Evolutionary conservation across 2,329 filamentous ascomycete species (phyloP), one percentile per base, ranked within the genome.

Genomic region (Pseudogymnoascus sp.): DNA sequence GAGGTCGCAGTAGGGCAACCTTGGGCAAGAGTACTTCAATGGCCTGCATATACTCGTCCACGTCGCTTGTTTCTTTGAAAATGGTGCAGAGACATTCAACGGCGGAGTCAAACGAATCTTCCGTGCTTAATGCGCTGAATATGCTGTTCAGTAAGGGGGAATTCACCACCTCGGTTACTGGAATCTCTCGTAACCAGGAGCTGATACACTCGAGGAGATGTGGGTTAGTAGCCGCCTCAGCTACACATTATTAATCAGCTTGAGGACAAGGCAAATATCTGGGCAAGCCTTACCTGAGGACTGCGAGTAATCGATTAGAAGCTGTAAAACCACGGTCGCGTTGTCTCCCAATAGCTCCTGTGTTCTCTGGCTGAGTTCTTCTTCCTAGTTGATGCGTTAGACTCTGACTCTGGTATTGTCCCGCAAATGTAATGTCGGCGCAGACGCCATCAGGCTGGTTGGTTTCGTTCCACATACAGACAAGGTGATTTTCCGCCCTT

Each of bases 401-500:
- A 81, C 69, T 77, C 66, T 71, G 65, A 69, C 71, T 71, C 67
- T 68, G 63, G 64, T 68, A 69, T 68, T 66, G 68, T 72, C 72
- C 74, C 70, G 71, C 69, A 71, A 51, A 66, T 65, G 65, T 66
- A 65, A 73, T 68, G 68, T 72, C 70, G 73, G 70, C 71, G 68
- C 67, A 66, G 66, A 68, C 66, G 67, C 65, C 71, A 67, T 66
- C 62, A 77, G 74, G 77, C 75, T 77, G 79, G 75, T 78, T 74
- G 74, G 71, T 78, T 75, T 80, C 80, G 81, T 80, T 88, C 86
- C 84, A 93, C 91, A 81, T 94, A 96, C 92, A 85, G 91, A 92
- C 79, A 99, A 84, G 83, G 92, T 96, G 83, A 99, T 97, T 81
- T 97, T 99, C 79, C 94, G 91, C 79, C 94, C 94, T 83, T 99